Percentiles rank a stretch among this genome's conserved stretches.
These are phyloP conservation scores for Ophiostoma ulmi DNA, from an alignment of 2,329 filamentous ascomycete genomes.

Conservation along the genomic window DNA sequence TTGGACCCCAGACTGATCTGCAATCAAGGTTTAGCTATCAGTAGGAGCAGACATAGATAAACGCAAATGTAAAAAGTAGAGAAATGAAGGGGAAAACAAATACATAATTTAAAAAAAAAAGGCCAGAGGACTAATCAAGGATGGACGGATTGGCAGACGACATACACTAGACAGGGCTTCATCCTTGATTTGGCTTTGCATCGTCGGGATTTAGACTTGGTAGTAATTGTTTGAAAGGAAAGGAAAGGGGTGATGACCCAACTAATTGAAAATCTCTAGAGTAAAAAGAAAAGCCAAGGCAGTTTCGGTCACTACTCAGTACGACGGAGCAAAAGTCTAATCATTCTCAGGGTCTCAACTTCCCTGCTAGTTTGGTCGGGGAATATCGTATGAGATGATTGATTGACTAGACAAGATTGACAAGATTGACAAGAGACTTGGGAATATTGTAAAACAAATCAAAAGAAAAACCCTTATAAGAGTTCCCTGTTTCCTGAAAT, in stretches of 20 bases:
- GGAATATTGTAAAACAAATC: too few species aligned
- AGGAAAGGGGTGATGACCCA: neutral
- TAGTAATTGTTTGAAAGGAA: neutral
- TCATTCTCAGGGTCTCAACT: neutral
- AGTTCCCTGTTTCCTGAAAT: neutral
- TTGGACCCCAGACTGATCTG: too few species aligned
- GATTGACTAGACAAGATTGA: too few species aligned
- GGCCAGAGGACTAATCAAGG: neutral
- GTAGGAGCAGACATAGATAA: too few species aligned
- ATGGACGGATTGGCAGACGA: neutral
- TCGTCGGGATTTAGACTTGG: neutral
- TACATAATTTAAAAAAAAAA: neutral
- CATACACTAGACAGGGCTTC: neutral
- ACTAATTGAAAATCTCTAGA: neutral
- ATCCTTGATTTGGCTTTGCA: constrained; percentile 1
- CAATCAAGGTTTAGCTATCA: too few species aligned
- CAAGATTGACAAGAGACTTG: neutral
- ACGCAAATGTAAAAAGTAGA: neutral
- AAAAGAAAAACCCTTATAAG: neutral
- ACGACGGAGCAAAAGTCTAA: neutral
- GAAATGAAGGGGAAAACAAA: too few species aligned
- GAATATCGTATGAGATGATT: neutral
- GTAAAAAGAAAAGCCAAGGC: neutral
- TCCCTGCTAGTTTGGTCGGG: neutral
- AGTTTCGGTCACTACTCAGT: too few species aligned